These are phyloP conservation scores for Pyrenula aspistea DNA, from an alignment of 495 filamentous ascomycete species.

Conservation along the genomic window DNA sequence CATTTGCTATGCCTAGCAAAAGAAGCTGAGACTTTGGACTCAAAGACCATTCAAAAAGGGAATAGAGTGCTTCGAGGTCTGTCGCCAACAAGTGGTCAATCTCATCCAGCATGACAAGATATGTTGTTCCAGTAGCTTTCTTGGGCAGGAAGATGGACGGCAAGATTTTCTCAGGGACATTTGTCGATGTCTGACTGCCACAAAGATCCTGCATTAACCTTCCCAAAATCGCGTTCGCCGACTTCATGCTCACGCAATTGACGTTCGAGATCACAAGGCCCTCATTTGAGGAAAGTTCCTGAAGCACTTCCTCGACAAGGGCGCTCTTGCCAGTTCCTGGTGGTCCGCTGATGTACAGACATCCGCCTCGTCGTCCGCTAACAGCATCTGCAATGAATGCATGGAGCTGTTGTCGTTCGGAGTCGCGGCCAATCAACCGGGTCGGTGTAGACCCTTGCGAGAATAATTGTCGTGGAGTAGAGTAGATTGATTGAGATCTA, in stretches of 20 bases:
- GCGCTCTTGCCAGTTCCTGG: conserved; percentile 96
- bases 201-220: conserved; percentile 57
- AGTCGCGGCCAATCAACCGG: conserved; percentile 69
- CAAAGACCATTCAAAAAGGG: conserved; percentile 87
- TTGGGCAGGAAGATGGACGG: conserved; percentile 53
- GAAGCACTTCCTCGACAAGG: conserved; percentile 68
- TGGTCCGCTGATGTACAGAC: conserved; percentile 89
- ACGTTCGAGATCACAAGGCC: conserved; percentile 59
- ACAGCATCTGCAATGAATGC: conserved; percentile 57
- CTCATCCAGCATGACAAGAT: conserved; percentile 81
- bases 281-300: conserved; percentile 33
- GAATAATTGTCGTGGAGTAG: conserved; percentile 77
- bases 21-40: conserved; percentile 63
- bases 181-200: conserved; percentile 42
- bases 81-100: conserved; percentile 85
- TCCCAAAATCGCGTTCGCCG: conserved; percentile 66
- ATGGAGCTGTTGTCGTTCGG: conserved; percentile 59
- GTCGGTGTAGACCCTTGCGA: conserved; percentile 63
- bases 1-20: conserved; percentile 90
- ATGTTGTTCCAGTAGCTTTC: conserved; percentile 34
- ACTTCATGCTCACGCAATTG: conserved; percentile 94
- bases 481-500: conserved; percentile 60
- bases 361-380: conserved; percentile 53
- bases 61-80: conserved; percentile 78
- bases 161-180: conserved; percentile 42